phyloP scores from a whole-genome alignment of 78 protist species.

The Dictyostelium discoideum region DNA sequence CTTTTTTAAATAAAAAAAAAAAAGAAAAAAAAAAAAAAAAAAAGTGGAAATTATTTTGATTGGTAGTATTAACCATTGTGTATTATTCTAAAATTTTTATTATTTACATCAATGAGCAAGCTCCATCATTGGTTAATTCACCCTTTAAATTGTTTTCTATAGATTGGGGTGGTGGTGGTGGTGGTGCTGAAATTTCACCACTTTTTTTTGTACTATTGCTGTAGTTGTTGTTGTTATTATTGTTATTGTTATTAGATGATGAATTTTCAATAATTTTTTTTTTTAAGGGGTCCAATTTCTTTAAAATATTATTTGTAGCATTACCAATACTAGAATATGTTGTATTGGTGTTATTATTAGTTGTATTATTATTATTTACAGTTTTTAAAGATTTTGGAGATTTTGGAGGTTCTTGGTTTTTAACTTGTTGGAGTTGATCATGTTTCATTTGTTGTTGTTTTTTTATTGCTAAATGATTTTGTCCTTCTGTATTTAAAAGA shows the following conservation, averaged over 20 bases:
- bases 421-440: background rate
- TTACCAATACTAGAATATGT: background rate
- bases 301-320: background rate
- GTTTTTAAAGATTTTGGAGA: background rate
- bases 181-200: background rate
- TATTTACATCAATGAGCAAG: background rate
- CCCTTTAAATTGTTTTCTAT: background rate
- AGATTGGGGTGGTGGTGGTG: background rate
- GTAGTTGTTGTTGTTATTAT: background rate
- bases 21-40: background rate
- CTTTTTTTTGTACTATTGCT: background rate
- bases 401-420: background rate
- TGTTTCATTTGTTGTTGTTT: conserved; percentile 11
- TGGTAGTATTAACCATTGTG: background rate
- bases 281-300: background rate
- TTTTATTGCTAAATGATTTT: conserved; percentile 8
- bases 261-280: background rate
- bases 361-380: background rate
- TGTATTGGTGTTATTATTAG: background rate
- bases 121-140: background rate
- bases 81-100: background rate
- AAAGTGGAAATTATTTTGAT: background rate
- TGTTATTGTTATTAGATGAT: background rate
- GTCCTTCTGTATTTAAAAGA: conserved; percentile 11
- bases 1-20: background rate